Evolutionary conservation across 2,329 filamentous ascomycete genomes (phyloP).

Genomic region (Neofusicoccum ribis): DNA sequence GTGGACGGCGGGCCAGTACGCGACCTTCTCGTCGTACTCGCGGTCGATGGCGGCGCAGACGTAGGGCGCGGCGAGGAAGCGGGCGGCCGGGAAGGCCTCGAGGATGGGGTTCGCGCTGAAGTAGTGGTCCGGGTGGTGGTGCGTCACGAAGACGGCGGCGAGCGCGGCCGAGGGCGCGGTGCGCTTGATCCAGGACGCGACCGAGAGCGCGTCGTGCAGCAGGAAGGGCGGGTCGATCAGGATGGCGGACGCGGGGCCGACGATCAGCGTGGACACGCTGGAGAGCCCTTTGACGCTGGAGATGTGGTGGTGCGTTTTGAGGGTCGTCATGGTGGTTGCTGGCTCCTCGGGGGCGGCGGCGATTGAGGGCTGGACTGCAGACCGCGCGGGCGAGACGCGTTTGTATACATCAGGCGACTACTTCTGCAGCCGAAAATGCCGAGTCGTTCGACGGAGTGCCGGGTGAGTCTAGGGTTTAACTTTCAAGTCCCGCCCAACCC

Average conservation of each 20-base stretch:
- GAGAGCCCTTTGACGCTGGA: constrained; percentile 31
- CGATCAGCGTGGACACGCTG: constrained; percentile 30
- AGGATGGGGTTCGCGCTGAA: constrained; percentile 30
- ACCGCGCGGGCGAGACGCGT: too few species aligned
- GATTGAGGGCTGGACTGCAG: too few species aligned
- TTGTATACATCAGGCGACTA: too few species aligned
- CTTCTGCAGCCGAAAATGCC: too few species aligned
- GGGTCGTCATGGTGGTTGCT: not conserved
- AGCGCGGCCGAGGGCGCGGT: constrained; percentile 26
- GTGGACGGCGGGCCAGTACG: constrained; percentile 32
- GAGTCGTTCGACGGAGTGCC: too few species aligned
- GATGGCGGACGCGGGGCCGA: constrained; percentile 22
- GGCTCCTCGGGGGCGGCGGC: too few species aligned
- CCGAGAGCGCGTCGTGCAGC: constrained; percentile 31
- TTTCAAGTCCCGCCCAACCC: too few species aligned
- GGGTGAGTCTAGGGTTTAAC: too few species aligned
- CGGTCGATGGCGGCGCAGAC: constrained; percentile 34
- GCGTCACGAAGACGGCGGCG: constrained; percentile 36
- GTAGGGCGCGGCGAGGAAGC: constrained; percentile 26
- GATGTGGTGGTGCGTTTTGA: constrained; percentile 2
- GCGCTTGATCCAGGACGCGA: constrained; percentile 30
- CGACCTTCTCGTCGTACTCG: constrained; percentile 37
- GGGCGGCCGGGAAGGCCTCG: constrained; percentile 28
- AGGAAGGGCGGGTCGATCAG: constrained; percentile 38
- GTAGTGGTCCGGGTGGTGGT: constrained; percentile 39